Evolutionary conservation across 2,329 filamentous ascomycete species (phyloP), one percentile per base, ranked within the genome.

Genomic region (Fusarium sp.): DNA sequence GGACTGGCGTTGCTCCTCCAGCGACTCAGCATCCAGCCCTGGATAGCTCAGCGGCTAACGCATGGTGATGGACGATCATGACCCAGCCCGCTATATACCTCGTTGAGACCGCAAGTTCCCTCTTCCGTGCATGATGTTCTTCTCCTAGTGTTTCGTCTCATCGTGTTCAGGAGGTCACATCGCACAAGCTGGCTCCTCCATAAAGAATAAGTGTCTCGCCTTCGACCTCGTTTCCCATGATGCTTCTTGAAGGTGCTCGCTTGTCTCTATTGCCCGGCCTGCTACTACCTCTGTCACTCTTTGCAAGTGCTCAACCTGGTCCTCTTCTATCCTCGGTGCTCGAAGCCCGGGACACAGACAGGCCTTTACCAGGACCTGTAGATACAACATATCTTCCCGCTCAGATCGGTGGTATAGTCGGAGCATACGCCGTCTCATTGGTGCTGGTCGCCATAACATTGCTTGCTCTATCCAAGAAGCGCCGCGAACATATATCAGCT

Each of bases 401-500:
- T 63, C 91, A 98, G 80, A 90, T 98, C 73, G 91, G 92, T 69
- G 93, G 91, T 71, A 92, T 98, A 65, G 86, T 95, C 63, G 94
- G 91, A 66, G 91, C 92, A 63, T 98, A 98, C 88, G 86, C 94
- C 62, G 80, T 93, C 65, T 92, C 90, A 38, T 86, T 97, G 76
- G 85, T 94, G 75, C 80, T 96, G 74, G 88, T 96, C 74, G 90
- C 93, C 74, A 83, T 88, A 34, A 82, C 88, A 48, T 83, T 94
- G 10, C 83, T 94, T 44, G 78, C 87, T 24, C 84, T 94, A 10
- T 82, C 86, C 55, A 88, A 85, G 78, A 84, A 79, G 63, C 83
- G 87, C 24, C 85, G 87, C 25, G 81, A 86, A 51, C 85, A 84
- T 65, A 79, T 90, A 46, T 76, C 78, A 53, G 83, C 79, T 79